A percentile compares a stretch with the other conserved stretches of the same genome.
phyloP scores from a whole-genome alignment of 2,329 filamentous ascomycete genomes.

The Fusarium redolens region DNA sequence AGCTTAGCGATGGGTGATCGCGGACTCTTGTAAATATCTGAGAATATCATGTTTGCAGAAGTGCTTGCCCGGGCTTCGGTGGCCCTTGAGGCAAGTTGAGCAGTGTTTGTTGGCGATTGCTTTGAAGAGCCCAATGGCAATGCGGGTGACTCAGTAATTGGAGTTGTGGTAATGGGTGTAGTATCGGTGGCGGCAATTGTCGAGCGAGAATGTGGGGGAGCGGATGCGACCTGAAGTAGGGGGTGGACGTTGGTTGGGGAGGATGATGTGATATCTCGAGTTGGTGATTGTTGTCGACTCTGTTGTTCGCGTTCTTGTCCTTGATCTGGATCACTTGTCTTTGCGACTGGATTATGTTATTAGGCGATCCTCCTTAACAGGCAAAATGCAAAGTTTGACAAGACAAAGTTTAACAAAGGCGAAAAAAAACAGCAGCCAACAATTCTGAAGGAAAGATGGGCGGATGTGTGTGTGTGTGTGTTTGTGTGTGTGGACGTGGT shows the following conservation, averaged over 20 bases:
- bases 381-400: conserved; percentile 7
- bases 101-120: conserved; percentile 11
- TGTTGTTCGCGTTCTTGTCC: conserved; percentile 1
- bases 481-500: conserved; percentile 17
- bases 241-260: conserved; percentile 35
- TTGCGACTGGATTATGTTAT: conserved; percentile 14
- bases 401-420: conserved; percentile 1
- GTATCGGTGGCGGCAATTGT: conserved; percentile 36
- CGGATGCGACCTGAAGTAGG: conserved; percentile 33
- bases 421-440: conserved; percentile 11
- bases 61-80: conserved; percentile 31
- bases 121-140: conserved; percentile 17
- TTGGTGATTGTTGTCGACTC: conserved; percentile 18
- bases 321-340: conserved; percentile 21
- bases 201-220: conserved; percentile 39
- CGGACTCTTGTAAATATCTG: conserved; percentile 68
- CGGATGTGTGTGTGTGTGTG: conserved; percentile 3
- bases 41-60: conserved; percentile 63
- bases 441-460: conserved; percentile 9
- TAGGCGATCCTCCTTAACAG: conserved; percentile 7
- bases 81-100: conserved; percentile 30
- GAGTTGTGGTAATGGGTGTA: conserved; percentile 17
- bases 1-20: conserved; percentile 65
- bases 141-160: conserved; percentile 19
- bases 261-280: conserved; percentile 37